Conservation (phyloP, 768 basidiomycete genomes). For the Hygrophoropsis aurantiaca region DNA sequence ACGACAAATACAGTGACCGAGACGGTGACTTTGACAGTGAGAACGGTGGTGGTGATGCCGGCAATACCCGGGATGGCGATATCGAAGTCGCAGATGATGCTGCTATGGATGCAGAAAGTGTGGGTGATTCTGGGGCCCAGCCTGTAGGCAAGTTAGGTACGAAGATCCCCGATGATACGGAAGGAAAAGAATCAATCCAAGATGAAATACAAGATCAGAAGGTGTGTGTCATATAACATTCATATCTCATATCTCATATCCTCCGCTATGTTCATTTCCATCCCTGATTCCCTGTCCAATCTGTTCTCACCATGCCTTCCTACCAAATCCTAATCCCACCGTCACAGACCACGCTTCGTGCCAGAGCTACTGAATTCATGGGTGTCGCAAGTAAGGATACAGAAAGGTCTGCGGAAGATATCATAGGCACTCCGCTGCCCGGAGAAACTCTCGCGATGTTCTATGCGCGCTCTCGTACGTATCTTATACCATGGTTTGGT, state of each 20-base stretch:
- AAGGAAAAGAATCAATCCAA: neutral
- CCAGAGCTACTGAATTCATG: constrained; percentile 53
- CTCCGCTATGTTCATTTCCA: too few relatives aligned
- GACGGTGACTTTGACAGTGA: constrained; percentile 33
- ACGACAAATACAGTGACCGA: constrained; percentile 53
- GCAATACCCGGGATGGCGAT: too few relatives aligned
- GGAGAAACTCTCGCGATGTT: constrained; percentile 84
- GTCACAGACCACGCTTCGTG: constrained; percentile 37
- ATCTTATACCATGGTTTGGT: neutral
- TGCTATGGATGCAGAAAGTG: too few relatives aligned
- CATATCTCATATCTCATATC: too few relatives aligned
- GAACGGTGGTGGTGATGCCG: constrained; percentile 10
- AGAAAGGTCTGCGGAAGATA: constrained; percentile 63
- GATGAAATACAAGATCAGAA: too few relatives aligned
- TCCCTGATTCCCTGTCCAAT: too few relatives aligned
- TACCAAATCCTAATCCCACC: constrained; percentile 15
- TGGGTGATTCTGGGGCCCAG: too few relatives aligned
- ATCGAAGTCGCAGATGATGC: neutral
- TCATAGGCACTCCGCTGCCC: constrained; percentile 75
- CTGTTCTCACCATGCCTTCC: too few relatives aligned
- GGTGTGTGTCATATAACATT: too few relatives aligned
- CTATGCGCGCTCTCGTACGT: constrained; percentile 77
- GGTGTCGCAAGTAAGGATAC: constrained; percentile 60
- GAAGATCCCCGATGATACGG: neutral
- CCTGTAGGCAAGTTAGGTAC: too few relatives aligned